A percentile compares a stretch with the other conserved stretches of the same genome.
phyloP scores from a whole-genome alignment of 305 asterid species.

The Coffea humblotiana region DNA sequence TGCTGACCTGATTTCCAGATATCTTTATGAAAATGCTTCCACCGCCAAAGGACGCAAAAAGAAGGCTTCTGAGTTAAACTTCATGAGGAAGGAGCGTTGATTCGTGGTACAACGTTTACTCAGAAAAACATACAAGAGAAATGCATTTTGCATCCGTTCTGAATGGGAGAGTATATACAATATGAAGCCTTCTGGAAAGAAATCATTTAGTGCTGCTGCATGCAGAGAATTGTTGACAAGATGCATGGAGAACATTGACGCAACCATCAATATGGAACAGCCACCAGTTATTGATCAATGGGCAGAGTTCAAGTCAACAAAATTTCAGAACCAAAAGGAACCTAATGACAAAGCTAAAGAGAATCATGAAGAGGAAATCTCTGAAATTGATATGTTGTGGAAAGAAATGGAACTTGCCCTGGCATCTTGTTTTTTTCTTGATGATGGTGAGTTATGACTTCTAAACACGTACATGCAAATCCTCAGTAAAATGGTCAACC shows the following conservation, averaged over 20 bases:
- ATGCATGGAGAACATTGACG: conserved; percentile 85
- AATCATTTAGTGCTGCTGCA: conserved; percentile 76
- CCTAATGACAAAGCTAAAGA: conserved; percentile 36
- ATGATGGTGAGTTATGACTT: no score
- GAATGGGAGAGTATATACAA: conserved; percentile 82
- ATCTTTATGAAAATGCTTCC: conserved; percentile 50
- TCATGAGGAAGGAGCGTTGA: conserved; percentile 40
- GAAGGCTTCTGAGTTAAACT: conserved; percentile 39
- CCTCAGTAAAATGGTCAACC: not conserved
- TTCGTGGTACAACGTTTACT: conserved; percentile 34
- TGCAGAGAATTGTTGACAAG: conserved; percentile 77
- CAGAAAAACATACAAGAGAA: conserved; percentile 36
- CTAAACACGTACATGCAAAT: not conserved
- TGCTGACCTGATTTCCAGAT: conserved; percentile 50
- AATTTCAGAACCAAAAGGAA: conserved; percentile 31
- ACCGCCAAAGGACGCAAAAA: conserved; percentile 36
- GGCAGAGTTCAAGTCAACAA: conserved; percentile 65
- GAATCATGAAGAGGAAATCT: conserved; percentile 53
- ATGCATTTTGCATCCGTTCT: conserved; percentile 42
- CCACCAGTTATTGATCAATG: conserved; percentile 85
- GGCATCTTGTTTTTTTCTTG: conserved; percentile 70
- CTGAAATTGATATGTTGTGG: conserved; percentile 88
- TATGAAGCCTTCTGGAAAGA: conserved; percentile 64
- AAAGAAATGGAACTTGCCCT: conserved; percentile 92
- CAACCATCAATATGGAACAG: conserved; percentile 62